Evolutionary conservation across 148 eudicot species (phyloP), one percentile per base, ranked within the genome.

Genomic region (Rhododendron griersonianum): DNA sequence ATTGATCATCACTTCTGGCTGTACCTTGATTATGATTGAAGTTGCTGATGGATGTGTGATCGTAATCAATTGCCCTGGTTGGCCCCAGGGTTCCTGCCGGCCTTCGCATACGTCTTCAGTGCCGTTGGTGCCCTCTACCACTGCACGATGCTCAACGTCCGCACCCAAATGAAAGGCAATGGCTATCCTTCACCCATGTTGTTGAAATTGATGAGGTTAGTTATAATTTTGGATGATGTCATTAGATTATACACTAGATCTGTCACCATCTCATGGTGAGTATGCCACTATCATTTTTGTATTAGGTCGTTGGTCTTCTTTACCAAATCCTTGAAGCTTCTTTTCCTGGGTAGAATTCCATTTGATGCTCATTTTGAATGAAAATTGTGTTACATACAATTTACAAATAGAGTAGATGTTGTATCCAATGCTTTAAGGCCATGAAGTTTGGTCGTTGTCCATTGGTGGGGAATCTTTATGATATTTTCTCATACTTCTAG

Each of bases 121-220:
- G 6, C 44, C 44, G 5, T 41, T 7, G 6, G 44, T 1, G 7
- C 44, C 44, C 44, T 41, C 44, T 41, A 5, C 44, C 44, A 41
- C 44, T 41, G 44, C 44, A 41, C 7, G 7, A 41, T 41, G 44
- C 44, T 41, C 44, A 41, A 5, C 7, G 44, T 41, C 44, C 1
- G 44, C 44, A 5, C 44, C 44, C 44, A 5, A 41, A 41, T 5
- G 44, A 6, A 41, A 41, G 1, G 44, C 44, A 93, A 94, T 85
- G 97, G 96, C 83, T 92, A 89, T 89, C 98, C 99, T 57, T 96
- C 98, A 44, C 81, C 45, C 1, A 41, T 41, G 45, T 41, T 5
- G 67, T 57, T 96, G 87, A 95, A 94, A 76, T 82, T 96, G 89
- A 92, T 96, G 98, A 92, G 98, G 99, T 95, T 81, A 79, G 88